Base-by-base conservation (phyloP, 768 basidiomycete genomes). In the Collybiopsis luxurians region DNA sequence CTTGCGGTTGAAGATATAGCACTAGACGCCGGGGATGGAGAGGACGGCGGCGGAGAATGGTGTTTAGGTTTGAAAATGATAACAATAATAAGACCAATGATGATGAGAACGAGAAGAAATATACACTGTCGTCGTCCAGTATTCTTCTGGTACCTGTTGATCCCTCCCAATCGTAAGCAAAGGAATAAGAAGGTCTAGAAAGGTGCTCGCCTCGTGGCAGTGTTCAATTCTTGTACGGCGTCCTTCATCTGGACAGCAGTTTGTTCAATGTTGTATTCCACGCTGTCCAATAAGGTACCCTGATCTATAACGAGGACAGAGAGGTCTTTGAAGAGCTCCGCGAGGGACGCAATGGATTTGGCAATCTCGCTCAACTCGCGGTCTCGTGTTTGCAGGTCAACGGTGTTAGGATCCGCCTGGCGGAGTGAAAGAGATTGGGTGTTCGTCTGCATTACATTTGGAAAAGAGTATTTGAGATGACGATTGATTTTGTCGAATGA, bases 251-350 rank as follows among this genome's bases (percentile, higher is more conserved):
- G 84, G 30, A 82, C 82, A 17, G 89, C 89, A 4, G 95, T 92
- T 70, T 91, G 88, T 70, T 98, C 94, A 52, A 99, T 90, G 69
- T 99, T 99, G 74, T 93, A 99, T 72, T 99, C 97, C 55, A 98
- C 83, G 36, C 92, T 94, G 72, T 98, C 97, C 55, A 98, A 80
- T 30, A 99, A 82, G 27, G 96, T 98, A 27, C 97, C 97, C 67
- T 99, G 97, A 73, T 98, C 97, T 60, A 98, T 98, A 58, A 99
- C 93, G 55, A 99, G 83, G 34, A 82, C 81, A 13, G 90, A 90
- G 45, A 99, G 79, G 68, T 99, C 97, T 65, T 96, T 94, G 81
- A 99, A 99, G 50, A 99, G 81, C 65, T 96, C 96, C 1, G 95
- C 95, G 27, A 99, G 80, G 43, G 85, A 84, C 40, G 90, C 84